Conservation (phyloP, 1,284 basidiomycete species). For the Ustilago nuda region DNA sequence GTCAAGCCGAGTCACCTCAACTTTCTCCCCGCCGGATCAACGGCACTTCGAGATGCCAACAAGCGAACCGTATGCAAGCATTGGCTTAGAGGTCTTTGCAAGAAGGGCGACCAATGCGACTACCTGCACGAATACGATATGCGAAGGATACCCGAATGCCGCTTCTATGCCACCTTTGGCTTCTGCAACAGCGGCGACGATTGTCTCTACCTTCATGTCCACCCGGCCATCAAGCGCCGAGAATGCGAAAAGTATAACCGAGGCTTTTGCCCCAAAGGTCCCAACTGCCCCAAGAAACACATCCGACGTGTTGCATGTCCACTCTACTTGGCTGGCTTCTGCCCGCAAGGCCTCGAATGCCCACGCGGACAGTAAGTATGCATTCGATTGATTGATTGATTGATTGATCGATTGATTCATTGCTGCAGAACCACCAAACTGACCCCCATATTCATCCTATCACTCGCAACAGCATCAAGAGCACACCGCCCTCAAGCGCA, state of each 20-base stretch:
- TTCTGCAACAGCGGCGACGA: conserved; percentile 98
- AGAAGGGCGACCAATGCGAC: conserved; percentile 97
- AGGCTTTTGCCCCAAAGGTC: conserved; percentile 84
- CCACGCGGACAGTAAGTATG: conserved; percentile 78
- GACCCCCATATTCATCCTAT: background rate
- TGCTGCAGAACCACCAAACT: background rate
- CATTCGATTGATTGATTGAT: background rate
- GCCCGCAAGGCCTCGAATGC: conserved; percentile 91
- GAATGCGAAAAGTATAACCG: conserved; percentile 96
- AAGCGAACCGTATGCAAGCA: conserved; percentile 90
- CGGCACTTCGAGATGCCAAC: conserved; percentile 70
- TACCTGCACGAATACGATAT: conserved; percentile 99
- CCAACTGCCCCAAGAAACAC: conserved; percentile 90
- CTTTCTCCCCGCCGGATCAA: conserved; percentile 34
- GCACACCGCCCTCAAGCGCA: conserved; percentile 58
- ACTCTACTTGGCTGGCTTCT: conserved; percentile 91
- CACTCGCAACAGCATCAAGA: conserved; percentile 54
- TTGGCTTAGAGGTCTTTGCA: conserved; percentile 97
- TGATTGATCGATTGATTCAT: background rate
- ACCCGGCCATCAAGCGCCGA: conserved; percentile 79
- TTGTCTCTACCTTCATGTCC: conserved; percentile 97
- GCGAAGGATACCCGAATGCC: conserved; percentile 98
- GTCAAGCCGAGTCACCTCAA: conserved; percentile 50
- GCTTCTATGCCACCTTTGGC: conserved; percentile 98
- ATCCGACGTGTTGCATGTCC: conserved; percentile 90